These are phyloP conservation scores for Xylariaceae sp. DNA, from an alignment of 2,329 filamentous ascomycete genomes.

Conservation along the genomic window DNA sequence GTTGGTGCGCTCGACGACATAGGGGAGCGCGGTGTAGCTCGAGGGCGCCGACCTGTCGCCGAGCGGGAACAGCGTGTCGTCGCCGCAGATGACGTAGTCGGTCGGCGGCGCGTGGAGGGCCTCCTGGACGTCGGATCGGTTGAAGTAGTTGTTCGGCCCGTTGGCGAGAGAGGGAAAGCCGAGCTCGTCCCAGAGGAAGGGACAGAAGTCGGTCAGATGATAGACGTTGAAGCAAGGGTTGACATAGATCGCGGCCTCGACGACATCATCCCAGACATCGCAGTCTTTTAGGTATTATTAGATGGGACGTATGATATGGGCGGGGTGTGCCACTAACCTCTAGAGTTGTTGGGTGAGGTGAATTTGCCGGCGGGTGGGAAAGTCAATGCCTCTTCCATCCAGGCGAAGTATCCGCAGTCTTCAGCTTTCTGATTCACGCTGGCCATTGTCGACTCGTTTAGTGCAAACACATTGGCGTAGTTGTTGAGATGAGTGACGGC, in stretches of 20 bases:
- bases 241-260: conserved; percentile 38
- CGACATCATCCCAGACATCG: conserved; percentile 25
- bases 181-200: conserved; percentile 55
- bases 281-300: background rate
- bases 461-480: conserved; percentile 1
- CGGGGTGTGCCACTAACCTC: background rate
- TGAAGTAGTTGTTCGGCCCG: conserved; percentile 50
- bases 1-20: conserved; percentile 67
- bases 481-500: background rate
- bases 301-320: no score
- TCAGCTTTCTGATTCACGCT: background rate
- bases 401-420: background rate
- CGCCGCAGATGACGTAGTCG: conserved; percentile 31
- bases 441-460: conserved; percentile 1
- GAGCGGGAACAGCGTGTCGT: conserved; percentile 33
- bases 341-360: background rate
- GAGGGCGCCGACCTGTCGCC: conserved; percentile 41
- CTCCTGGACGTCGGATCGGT: conserved; percentile 62
- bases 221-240: conserved; percentile 72
- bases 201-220: conserved; percentile 61
- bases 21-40: conserved; percentile 54
- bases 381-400: conserved; percentile 1
- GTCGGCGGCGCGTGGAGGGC: conserved; percentile 54
- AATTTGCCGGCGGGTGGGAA: conserved; percentile 2
- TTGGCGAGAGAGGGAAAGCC: conserved; percentile 35